Evolutionary conservation across 1,284 basidiomycete species (phyloP).

Genomic region (Pisolithus thermaeus): DNA sequence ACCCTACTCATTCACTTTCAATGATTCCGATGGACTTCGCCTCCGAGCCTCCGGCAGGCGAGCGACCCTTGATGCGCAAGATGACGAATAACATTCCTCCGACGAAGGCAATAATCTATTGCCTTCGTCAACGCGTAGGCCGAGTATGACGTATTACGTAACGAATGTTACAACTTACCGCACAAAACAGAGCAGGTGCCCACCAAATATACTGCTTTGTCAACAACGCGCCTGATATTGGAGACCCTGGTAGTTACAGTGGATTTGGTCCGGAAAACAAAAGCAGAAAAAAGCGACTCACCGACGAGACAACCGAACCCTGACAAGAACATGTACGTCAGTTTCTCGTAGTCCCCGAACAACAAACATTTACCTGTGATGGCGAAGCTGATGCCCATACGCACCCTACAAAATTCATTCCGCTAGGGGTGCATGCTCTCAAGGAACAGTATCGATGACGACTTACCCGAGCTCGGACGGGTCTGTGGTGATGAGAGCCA

Average conservation of each 20-base stretch:
- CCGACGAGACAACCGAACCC: slow-evolving; percentile 23
- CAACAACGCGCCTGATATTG: slow-evolving; percentile 27
- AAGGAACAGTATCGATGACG: background rate
- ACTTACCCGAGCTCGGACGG: slow-evolving; percentile 24
- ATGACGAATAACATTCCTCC: slow-evolving; percentile 8
- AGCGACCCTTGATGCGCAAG: slow-evolving; percentile 8
- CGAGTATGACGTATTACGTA: background rate
- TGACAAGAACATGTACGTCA: slow-evolving; percentile 2
- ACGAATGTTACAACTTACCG: slow-evolving; percentile 7
- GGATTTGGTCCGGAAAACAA: background rate
- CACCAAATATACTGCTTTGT: slow-evolving; percentile 25
- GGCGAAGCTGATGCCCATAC: slow-evolving; percentile 22
- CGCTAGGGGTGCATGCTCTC: background rate
- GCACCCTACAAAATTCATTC: slow-evolving; percentile 10
- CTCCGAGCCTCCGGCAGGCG: background rate
- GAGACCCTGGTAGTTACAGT: slow-evolving; percentile 15
- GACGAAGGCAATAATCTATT: slow-evolving; percentile 10
- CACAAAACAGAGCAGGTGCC: slow-evolving; percentile 24
- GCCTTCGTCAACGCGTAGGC: background rate
- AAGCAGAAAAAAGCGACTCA: slow-evolving; percentile 4
- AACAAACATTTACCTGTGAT: slow-evolving; percentile 13
- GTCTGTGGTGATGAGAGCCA: slow-evolving; percentile 20
- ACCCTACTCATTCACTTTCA: background rate
- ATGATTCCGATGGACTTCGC: background rate
- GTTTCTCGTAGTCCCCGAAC: background rate